Evolutionary conservation across 345 rosid genomes (phyloP).

Genomic region (Melaleuca quinquenervia): DNA sequence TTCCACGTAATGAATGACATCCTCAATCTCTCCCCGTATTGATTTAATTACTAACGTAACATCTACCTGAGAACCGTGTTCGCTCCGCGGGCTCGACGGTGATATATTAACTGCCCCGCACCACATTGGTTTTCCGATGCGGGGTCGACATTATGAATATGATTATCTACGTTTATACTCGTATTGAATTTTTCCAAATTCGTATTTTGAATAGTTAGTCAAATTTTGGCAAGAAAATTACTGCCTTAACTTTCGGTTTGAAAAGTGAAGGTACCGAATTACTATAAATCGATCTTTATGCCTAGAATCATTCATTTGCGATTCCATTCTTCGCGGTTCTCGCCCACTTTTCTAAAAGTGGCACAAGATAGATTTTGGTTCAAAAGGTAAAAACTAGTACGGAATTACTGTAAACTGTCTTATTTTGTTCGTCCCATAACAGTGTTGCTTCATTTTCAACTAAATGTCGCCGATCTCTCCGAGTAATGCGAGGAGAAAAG

Average conservation of each 20-base stretch:
- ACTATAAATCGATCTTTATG: not conserved
- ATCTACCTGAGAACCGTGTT: not conserved
- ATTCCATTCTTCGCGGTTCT: not conserved
- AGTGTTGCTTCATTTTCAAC: not conserved
- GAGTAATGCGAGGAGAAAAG: not conserved
- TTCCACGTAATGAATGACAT: not conserved
- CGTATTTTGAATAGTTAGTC: not conserved
- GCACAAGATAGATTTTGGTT: not conserved
- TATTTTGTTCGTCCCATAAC: not conserved
- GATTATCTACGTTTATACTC: not conserved
- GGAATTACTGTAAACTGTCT: not conserved
- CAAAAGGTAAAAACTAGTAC: not conserved
- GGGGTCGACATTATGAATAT: not conserved
- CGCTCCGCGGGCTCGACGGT: not conserved
- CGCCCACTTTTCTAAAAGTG: not conserved
- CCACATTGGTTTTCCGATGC: accelerated
- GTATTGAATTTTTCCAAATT: not conserved
- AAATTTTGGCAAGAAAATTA: not conserved
- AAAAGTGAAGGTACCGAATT: not conserved
- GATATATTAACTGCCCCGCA: not conserved
- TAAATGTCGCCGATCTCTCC: not conserved
- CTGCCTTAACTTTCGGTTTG: not conserved
- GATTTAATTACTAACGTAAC: not conserved
- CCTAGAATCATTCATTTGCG: not conserved
- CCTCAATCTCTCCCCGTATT: not conserved